These are phyloP conservation scores for Trichosanthes cucumerina DNA, from an alignment of 306 rosid species.

Conservation along the genomic window DNA sequence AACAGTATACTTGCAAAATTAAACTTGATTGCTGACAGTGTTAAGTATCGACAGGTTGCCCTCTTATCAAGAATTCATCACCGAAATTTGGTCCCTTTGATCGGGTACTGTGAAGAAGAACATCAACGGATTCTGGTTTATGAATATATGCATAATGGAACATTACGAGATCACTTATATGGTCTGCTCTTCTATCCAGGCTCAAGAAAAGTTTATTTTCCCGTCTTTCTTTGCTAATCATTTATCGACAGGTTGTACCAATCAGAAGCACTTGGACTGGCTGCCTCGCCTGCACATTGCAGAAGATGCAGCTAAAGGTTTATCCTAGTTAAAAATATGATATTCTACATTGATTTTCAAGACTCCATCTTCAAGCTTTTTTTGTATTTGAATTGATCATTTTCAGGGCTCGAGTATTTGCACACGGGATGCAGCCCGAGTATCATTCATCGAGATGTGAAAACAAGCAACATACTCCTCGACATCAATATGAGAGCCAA, in stretches of 20 bases:
- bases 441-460: constrained; percentile 87
- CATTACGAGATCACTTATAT: constrained; percentile 74
- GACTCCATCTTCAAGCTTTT: constrained; percentile 17
- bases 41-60: constrained; percentile 59
- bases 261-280: constrained; percentile 61
- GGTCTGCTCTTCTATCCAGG: constrained; percentile 33
- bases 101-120: constrained; percentile 93
- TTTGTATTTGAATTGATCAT: constrained; percentile 10
- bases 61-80: constrained; percentile 94
- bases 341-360: constrained; percentile 12
- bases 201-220: not conserved
- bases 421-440: constrained; percentile 99
- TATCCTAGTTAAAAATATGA: not conserved
- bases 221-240: constrained; percentile 13
- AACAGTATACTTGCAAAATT: constrained; percentile 5
- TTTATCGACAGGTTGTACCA: constrained; percentile 40
- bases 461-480: constrained; percentile 86
- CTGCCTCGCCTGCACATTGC: constrained; percentile 72
- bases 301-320: constrained; percentile 97
- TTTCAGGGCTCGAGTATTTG: constrained; percentile 82
- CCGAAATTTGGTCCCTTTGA: constrained; percentile 92
- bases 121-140: constrained; percentile 74
- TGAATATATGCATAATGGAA: constrained; percentile 96
- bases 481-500: constrained; percentile 97
- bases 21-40: not conserved